Percentiles rank a stretch among this genome's conserved stretches.
These are phyloP conservation scores for Clausena lansium DNA, from an alignment of 345 rosid species.

Conservation along the genomic window DNA sequence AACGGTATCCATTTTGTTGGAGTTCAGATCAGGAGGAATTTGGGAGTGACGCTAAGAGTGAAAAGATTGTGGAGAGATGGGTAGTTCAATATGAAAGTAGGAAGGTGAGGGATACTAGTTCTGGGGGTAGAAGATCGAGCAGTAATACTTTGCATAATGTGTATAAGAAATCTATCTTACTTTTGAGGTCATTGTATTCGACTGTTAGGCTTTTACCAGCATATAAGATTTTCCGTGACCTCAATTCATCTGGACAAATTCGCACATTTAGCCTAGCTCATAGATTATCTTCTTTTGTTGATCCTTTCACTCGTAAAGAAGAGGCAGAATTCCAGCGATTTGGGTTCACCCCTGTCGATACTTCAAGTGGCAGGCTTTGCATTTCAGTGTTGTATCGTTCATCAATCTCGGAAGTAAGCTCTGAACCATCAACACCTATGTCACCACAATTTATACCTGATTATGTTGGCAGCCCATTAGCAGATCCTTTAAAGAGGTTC, in stretches of 20 bases:
- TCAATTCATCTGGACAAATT: slow-evolving; percentile 70
- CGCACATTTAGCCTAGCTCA: slow-evolving; percentile 59
- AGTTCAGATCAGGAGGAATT: slow-evolving; percentile 65
- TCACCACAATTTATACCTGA: slow-evolving; percentile 81
- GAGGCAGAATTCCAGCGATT: slow-evolving; percentile 87
- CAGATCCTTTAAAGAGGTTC: slow-evolving; percentile 78
- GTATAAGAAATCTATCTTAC: slow-evolving; percentile 78
- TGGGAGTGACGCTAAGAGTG: slow-evolving; percentile 48
- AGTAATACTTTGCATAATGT: slow-evolving; percentile 49
- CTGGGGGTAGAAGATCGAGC: slow-evolving; percentile 64
- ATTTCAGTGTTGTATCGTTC: slow-evolving; percentile 68
- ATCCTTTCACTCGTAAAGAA: slow-evolving; percentile 80
- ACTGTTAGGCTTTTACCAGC: slow-evolving; percentile 92
- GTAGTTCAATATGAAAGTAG: slow-evolving; percentile 72
- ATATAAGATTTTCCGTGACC: slow-evolving; percentile 73
- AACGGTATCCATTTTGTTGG: slow-evolving; percentile 41
- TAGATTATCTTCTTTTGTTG: slow-evolving; percentile 71
- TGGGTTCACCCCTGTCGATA: slow-evolving; percentile 78
- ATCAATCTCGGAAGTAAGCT: slow-evolving; percentile 57
- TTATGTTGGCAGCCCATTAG: slow-evolving; percentile 97
- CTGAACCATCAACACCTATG: slow-evolving; percentile 70
- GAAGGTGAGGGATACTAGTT: slow-evolving; percentile 51
- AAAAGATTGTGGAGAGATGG: slow-evolving; percentile 93
- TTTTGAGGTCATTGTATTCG: slow-evolving; percentile 80
- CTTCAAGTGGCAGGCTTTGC: slow-evolving; percentile 82